These are phyloP conservation scores for Aspergillus incahuasiensis DNA, from an alignment of 495 filamentous ascomycete species.

Conservation along the genomic window DNA sequence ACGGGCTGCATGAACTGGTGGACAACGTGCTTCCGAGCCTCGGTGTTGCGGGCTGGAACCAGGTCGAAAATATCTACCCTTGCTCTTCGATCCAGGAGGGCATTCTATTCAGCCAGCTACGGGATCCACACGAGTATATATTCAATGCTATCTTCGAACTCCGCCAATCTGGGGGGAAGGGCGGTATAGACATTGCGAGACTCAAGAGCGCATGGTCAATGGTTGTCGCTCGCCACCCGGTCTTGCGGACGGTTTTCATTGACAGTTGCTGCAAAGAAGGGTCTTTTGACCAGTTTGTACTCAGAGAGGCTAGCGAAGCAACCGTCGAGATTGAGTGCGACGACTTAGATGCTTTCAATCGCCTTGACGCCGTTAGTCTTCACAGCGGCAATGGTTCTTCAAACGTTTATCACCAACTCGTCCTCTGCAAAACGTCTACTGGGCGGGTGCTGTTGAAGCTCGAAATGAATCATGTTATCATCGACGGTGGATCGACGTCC, in stretches of 20 bases:
- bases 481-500: conserved; percentile 41
- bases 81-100: conserved; percentile 64
- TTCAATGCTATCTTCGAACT: conserved; percentile 47
- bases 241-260: conserved; percentile 52
- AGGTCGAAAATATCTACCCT: conserved; percentile 58
- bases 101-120: conserved; percentile 60
- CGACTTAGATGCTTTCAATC: conserved; percentile 30
- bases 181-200: conserved; percentile 31
- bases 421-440: conserved; percentile 36
- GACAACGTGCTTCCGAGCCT: conserved; percentile 45
- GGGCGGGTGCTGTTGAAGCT: conserved; percentile 44
- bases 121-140: conserved; percentile 43
- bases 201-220: conserved; percentile 49
- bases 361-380: conserved; percentile 34
- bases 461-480: conserved; percentile 55
- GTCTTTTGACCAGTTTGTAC: conserved; percentile 51
- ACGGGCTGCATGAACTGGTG: conserved; percentile 41
- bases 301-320: conserved; percentile 36
- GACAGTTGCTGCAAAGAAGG: conserved; percentile 48
- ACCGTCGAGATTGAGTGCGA: conserved; percentile 38
- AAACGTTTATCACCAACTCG: conserved; percentile 46
- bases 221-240: conserved; percentile 50
- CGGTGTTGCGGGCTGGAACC: conserved; percentile 33
- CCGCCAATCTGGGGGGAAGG: conserved; percentile 14
- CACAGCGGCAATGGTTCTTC: conserved; percentile 30